Conservation (phyloP, 2,329 filamentous ascomycete genomes). For the Aspergillus viridinutans region DNA sequence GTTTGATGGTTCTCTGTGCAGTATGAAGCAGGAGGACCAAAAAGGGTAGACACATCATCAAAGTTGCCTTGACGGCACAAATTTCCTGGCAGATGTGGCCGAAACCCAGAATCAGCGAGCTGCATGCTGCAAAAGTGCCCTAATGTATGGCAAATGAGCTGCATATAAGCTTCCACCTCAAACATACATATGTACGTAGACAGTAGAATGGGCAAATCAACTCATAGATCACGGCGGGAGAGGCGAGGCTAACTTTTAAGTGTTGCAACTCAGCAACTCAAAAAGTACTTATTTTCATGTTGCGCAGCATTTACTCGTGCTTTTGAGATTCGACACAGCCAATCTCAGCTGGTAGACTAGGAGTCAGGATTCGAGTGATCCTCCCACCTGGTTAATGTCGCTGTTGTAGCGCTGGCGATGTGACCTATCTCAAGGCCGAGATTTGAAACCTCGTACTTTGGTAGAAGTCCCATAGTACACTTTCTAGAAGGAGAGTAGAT, state of each 20-base stretch:
- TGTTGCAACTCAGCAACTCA: not conserved
- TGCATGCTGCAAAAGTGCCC: constrained; percentile 6
- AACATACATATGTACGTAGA: not conserved
- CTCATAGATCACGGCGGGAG: not conserved
- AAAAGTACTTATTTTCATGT: not conserved
- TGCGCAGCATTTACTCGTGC: not conserved
- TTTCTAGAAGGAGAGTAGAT: too few relatives aligned
- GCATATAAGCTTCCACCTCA: constrained; percentile 1
- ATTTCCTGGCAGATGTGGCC: not conserved
- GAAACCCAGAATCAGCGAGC: not conserved
- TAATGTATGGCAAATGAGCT: not conserved
- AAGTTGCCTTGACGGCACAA: not conserved
- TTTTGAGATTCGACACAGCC: not conserved
- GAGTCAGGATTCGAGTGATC: not conserved
- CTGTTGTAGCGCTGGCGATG: not conserved
- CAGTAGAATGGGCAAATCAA: not conserved
- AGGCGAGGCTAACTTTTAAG: not conserved
- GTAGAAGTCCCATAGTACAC: not conserved
- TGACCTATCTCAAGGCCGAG: not conserved
- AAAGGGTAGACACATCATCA: not conserved
- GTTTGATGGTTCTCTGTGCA: not conserved
- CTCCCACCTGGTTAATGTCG: not conserved
- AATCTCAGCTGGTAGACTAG: not conserved
- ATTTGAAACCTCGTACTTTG: not conserved
- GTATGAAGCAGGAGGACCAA: not conserved